Evolutionary conservation across 345 rosid species (phyloP).

Genomic region (Eutrema heterophyllum): DNA sequence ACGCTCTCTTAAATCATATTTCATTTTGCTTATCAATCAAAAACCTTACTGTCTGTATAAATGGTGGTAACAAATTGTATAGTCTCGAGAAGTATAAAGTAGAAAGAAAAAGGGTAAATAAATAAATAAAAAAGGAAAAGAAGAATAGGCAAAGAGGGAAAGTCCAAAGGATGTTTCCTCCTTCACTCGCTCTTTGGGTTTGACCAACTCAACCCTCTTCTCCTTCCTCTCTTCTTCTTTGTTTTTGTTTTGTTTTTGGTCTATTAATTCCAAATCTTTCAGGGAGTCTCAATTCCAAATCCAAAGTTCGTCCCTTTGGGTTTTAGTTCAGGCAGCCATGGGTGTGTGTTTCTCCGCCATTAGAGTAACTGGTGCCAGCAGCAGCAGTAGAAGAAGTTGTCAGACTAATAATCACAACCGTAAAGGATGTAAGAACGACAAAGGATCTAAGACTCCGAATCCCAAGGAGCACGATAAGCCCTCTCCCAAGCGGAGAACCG

Average conservation of each 20-base stretch:
- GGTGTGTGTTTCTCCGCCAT: constrained; percentile 34
- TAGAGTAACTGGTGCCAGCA: constrained; percentile 58
- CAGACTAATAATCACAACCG: constrained; percentile 8
- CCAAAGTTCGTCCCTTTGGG: not conserved
- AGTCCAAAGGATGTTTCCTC: constrained; percentile 13
- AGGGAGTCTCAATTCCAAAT: not conserved
- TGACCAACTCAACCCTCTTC: constrained; percentile 37
- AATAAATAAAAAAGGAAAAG: not conserved
- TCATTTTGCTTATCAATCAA: not conserved
- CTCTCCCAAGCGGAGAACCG: constrained; percentile 23
- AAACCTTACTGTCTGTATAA: no score
- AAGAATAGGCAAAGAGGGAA: not conserved
- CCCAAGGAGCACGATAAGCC: constrained; percentile 10
- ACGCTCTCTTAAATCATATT: not conserved
- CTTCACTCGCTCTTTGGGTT: constrained; percentile 29
- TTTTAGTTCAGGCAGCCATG: no score
- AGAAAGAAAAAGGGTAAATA: no score
- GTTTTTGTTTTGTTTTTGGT: not conserved
- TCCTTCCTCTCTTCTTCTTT: constrained; percentile 37
- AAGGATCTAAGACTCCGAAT: not conserved
- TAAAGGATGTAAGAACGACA: constrained; percentile 4
- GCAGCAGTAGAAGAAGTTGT: constrained; percentile 42
- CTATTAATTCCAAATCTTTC: no score
- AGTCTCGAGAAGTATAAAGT: no score
- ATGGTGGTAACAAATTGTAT: no score